Conservation (phyloP, 1,284 basidiomycete species). For the Rhodotorula sp. region DNA sequence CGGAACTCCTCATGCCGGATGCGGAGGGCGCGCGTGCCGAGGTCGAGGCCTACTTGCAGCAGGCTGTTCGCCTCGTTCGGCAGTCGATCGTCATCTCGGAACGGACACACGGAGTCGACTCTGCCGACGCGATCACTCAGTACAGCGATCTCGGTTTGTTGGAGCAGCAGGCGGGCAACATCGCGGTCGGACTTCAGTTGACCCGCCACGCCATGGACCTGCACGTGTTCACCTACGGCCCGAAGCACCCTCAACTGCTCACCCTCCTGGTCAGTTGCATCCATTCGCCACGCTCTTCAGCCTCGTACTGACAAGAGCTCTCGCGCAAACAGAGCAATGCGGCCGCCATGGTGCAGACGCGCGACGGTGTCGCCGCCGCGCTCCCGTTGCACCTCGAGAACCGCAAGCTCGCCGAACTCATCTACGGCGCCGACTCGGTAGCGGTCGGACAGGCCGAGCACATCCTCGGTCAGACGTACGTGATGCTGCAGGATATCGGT, state of each 20-base stretch:
- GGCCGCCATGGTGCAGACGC: conserved; percentile 26
- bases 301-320: neutral
- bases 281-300: neutral
- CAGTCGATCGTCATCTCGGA: conserved; percentile 59
- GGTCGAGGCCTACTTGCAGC: conserved; percentile 50
- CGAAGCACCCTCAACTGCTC: conserved; percentile 55
- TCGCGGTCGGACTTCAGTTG: conserved; percentile 52
- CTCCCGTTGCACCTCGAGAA: conserved; percentile 17
- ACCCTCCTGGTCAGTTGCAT: conserved; percentile 52
- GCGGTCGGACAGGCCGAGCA: conserved; percentile 51
- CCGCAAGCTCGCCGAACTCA: conserved; percentile 29
- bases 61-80: conserved; percentile 55
- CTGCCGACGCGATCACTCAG: conserved; percentile 56
- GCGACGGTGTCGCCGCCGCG: conserved; percentile 12
- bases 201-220: conserved; percentile 56
- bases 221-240: conserved; percentile 57
- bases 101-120: conserved; percentile 57
- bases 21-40: conserved; percentile 40
- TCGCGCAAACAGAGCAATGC: conserved; percentile 25
- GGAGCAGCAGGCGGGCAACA: conserved; percentile 53
- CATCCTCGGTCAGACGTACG: conserved; percentile 48
- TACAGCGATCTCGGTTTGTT: conserved; percentile 60
- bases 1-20: conserved; percentile 34
- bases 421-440: conserved; percentile 43
- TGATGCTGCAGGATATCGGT: conserved; percentile 48